phyloP scores from a whole-genome alignment of 2,329 filamentous ascomycete genomes.

The Trichoderma gracile region DNA sequence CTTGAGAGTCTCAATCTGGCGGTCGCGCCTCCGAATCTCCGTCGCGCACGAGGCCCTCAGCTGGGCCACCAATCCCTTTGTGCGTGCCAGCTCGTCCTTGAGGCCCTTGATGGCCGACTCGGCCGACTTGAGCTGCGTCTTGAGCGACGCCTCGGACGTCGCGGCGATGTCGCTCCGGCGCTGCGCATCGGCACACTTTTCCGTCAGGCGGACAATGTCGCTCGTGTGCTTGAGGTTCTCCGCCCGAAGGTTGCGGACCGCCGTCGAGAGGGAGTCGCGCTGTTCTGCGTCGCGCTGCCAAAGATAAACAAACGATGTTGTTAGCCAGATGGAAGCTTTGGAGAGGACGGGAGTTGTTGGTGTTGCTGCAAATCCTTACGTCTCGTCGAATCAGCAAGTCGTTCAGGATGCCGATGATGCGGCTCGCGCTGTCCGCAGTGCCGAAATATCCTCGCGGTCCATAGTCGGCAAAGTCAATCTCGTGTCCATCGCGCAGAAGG shows the following conservation, averaged over 20 bases:
- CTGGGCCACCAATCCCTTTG: slow-evolving; percentile 79
- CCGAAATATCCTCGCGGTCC: slow-evolving; percentile 58
- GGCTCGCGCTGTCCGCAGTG: slow-evolving; percentile 67
- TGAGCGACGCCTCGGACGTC: slow-evolving; percentile 69
- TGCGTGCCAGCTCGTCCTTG: slow-evolving; percentile 78
- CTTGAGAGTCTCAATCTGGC: slow-evolving; percentile 86
- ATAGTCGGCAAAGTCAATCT: slow-evolving; percentile 80
- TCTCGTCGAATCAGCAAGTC: slow-evolving; percentile 89
- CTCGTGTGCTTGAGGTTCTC: slow-evolving; percentile 73
- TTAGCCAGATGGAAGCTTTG: too few relatives aligned
- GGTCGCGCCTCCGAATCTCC: slow-evolving; percentile 85
- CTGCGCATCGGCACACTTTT: slow-evolving; percentile 56
- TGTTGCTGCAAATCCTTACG: slow-evolving; percentile 49
- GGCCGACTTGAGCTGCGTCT: slow-evolving; percentile 68
- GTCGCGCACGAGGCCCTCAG: slow-evolving; percentile 84
- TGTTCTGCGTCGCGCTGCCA: slow-evolving; percentile 84
- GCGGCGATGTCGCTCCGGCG: slow-evolving; percentile 61
- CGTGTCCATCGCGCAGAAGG: slow-evolving; percentile 65
- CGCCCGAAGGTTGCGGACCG: slow-evolving; percentile 72
- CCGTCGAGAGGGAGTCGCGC: slow-evolving; percentile 77
- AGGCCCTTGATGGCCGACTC: slow-evolving; percentile 74
- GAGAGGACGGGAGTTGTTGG: too few relatives aligned
- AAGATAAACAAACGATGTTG: neutral
- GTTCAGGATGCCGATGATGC: slow-evolving; percentile 90
- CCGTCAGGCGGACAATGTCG: slow-evolving; percentile 62